Evolutionary conservation across 2,329 filamentous ascomycete genomes (phyloP).

Genomic region (Colletotrichum falcatum): DNA sequence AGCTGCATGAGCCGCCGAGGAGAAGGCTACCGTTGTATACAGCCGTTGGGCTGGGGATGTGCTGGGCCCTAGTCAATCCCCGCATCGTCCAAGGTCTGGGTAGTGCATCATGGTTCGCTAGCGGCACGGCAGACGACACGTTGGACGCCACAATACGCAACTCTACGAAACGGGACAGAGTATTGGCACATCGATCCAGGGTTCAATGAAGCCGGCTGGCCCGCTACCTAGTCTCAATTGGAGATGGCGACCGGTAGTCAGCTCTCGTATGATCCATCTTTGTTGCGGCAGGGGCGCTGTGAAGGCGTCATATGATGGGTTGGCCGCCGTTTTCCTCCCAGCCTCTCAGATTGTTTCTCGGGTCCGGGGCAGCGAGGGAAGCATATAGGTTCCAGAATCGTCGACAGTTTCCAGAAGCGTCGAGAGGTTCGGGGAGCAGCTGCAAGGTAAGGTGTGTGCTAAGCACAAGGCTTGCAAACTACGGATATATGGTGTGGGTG

Average conservation of each 20-base stretch:
- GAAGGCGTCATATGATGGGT: conserved; percentile 15
- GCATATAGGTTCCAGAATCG: no score
- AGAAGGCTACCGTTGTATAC: conserved; percentile 4
- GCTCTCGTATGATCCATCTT: conserved; percentile 14
- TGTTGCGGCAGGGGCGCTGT: conserved; percentile 19
- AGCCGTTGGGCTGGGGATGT: conserved; percentile 10
- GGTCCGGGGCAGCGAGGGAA: background rate
- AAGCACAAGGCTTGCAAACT: background rate
- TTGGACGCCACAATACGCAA: conserved; percentile 36
- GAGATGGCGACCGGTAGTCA: background rate
- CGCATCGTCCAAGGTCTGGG: background rate
- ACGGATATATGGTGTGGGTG: conserved; percentile 26
- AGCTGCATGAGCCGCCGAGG: conserved; percentile 4
- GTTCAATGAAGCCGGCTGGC: conserved; percentile 2
- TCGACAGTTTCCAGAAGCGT: background rate
- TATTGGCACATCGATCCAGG: conserved; percentile 9
- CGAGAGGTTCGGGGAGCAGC: background rate
- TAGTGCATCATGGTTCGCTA: conserved; percentile 2
- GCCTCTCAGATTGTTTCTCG: background rate
- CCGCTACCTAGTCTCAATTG: background rate
- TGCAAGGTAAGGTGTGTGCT: background rate
- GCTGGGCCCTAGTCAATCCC: conserved; percentile 18
- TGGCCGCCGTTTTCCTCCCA: conserved; percentile 4
- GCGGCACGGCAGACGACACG: conserved; percentile 25
- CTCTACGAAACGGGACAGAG: conserved; percentile 16